Percentiles rank a stretch among this genome's conserved stretches.
Evolutionary conservation across 164 flowering plant genomes (phyloP).

Genomic region (Macadamia integrifolia): DNA sequence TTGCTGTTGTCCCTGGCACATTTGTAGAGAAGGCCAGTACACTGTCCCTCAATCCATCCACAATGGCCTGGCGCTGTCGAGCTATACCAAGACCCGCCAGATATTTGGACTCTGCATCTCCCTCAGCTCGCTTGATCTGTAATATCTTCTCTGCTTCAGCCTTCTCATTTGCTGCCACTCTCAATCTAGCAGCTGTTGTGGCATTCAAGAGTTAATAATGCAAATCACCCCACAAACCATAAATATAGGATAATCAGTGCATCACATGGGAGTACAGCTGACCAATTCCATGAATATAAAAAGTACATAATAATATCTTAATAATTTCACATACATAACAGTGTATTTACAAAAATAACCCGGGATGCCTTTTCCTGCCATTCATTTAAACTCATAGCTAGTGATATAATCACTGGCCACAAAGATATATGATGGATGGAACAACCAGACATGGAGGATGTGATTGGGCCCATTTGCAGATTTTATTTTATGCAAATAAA

Average conservation of each 20-base stretch:
- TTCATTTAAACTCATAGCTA: no score
- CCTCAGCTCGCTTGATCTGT: constrained; percentile 80
- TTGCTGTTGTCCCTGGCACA: constrained; percentile 32
- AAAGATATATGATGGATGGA: no score
- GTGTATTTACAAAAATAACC: no score
- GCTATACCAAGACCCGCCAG: constrained; percentile 76
- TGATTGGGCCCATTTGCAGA: no score
- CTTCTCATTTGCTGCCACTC: constrained; percentile 73
- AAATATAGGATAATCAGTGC: neutral
- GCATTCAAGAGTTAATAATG: neutral
- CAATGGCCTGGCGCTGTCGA: constrained; percentile 85
- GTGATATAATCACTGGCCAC: no score
- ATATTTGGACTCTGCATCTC: constrained; percentile 79
- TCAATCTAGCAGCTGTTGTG: constrained; percentile 59
- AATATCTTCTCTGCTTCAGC: constrained; percentile 84
- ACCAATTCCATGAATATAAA: no score
- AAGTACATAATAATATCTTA: no score
- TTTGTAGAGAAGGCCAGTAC: constrained; percentile 71
- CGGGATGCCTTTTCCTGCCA: no score
- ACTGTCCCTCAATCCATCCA: constrained; percentile 82
- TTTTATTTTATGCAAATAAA: no score
- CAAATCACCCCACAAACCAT: neutral
- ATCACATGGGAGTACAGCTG: no score
- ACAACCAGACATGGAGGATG: no score
- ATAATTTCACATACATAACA: no score